These are phyloP conservation scores for Aspergillus sp. DNA, from an alignment of 2,329 filamentous ascomycete species.

Conservation along the genomic window DNA sequence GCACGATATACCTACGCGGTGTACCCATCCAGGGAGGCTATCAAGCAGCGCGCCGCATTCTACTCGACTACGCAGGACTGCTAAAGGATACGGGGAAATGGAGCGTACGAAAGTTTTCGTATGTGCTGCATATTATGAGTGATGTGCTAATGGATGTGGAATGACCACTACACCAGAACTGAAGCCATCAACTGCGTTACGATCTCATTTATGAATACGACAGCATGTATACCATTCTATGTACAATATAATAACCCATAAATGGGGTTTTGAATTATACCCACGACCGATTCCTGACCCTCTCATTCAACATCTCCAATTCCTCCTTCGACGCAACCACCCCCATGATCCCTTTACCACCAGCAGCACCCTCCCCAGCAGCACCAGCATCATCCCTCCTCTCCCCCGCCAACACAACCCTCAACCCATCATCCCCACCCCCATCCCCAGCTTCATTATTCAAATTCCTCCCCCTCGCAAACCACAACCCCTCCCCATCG, in stretches of 20 bases:
- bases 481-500: constrained; percentile 10
- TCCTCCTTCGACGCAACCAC: constrained; percentile 21
- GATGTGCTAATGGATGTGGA: constrained; percentile 47
- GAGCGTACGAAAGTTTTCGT: constrained; percentile 53
- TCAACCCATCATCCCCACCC: constrained; percentile 8
- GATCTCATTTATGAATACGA: not conserved
- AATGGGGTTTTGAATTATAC: not conserved
- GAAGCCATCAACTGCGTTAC: no score
- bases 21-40: constrained; percentile 53
- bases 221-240: not conserved
- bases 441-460: not conserved
- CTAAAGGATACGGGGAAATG: constrained; percentile 57
- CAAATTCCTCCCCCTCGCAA: not conserved
- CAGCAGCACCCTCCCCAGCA: not conserved
- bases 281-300: constrained; percentile 17
- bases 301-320: constrained; percentile 18
- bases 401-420: constrained; percentile 23
- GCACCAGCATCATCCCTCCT: constrained; percentile 13
- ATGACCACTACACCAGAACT: constrained; percentile 16
- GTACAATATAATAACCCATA: constrained; percentile 1
- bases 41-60: constrained; percentile 52
- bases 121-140: constrained; percentile 59
- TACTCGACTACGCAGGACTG: constrained; percentile 55
- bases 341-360: constrained; percentile 6
- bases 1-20: constrained; percentile 51